Evolutionary conservation across 768 basidiomycete species (phyloP), one percentile per base, ranked within the genome.

Genomic region (Roridomyces roridus): DNA sequence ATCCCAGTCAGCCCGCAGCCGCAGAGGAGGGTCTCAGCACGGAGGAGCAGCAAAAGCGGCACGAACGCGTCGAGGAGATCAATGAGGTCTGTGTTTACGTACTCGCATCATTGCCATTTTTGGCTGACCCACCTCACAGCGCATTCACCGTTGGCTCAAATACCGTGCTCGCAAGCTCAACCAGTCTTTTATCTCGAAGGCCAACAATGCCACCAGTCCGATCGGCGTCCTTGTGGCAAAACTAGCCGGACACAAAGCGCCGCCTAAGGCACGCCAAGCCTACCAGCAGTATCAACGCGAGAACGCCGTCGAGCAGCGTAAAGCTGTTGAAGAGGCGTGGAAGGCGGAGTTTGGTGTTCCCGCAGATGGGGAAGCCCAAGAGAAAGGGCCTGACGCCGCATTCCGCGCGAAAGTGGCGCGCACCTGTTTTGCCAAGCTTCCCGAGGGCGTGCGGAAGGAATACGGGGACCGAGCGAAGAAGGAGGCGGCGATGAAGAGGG

Each of bases 111-210:
- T 43, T 23, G 20, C 34, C 11, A 6, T 6, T 35, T 31, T 15
- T 17, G 4, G 14, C 34, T 46, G 7, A 31, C 34, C 15, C 25
- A 15, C 7, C 20, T 9, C n/a, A 5, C 20, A 58, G 57, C 50
- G 57, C 15, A 58, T 58, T 24, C 57, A 45, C 6, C 51, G 57
- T 6, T 58, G 57, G 57, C 39, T 31, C 11, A 51, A 51, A 14
- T 58, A 58, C 14, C 57, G 57, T 3, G 43, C 36, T 6, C 42
- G 35, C 7, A 24, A 34, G 7, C 24, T 37, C 3, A 31, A 24
- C 24, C 34, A 28, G 18, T 21, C 25, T 2, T 11, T 25, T 1
- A 11, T 17, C 18, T 3, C 34, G 7, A 17, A 1, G 43, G 39
- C 12, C 18, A 42, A 26, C 11, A 35, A 31, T 14, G 29, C 29